Base-by-base conservation (phyloP, 73 alveolate species). In the Paramecium tetraurelia region DNA sequence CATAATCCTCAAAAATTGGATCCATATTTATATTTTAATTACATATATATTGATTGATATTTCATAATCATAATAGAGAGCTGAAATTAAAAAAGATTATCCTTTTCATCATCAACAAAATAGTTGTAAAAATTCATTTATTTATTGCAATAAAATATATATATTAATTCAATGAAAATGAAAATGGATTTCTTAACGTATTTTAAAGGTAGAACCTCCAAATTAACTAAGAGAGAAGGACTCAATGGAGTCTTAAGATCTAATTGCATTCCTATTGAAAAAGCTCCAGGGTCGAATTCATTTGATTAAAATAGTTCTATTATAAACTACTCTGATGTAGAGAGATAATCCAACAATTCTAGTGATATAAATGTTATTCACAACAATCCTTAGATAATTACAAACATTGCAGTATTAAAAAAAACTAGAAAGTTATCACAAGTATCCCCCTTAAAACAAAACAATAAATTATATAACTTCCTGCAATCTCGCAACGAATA, bases 1-100 rank as follows among this genome's bases (percentile, higher is more conserved):
- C 7, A 29, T 80, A 80, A 80, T 80, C 90, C 20, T 80, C 90
- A 80, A 14, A 44, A 72, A n/a, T 35, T n/a, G 69, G 31, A 33
- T 72, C 86, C 86, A 72, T 72, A 36, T 72, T 33, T 40, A 72
- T 72, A 36, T 36, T 36, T 63, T 33, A 63, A 63, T 53, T 53
- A 53, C 69, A 53, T 53, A 53, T 53, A 53, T 53, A 53, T 53
- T 53, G 69, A 53, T 18, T 53, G 18, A 53, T n/a, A 18, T 53
- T 53, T 53, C 69, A 53, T n/a, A 53, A n/a, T 18, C 18, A 53
- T 53, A 53, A 53, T 12, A n/a, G n/a, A 53, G 69, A 53, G 5
- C 35, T 22, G 31, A 53, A 53, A n/a, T 50, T 53, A 53, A 53
- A 53, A 53, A 53, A 53, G 69, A 53, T 53, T 18, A 7, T 18